Evolutionary conservation across 441 rosid genomes (phyloP).

Genomic region (Pelargonium citronellum): DNA sequence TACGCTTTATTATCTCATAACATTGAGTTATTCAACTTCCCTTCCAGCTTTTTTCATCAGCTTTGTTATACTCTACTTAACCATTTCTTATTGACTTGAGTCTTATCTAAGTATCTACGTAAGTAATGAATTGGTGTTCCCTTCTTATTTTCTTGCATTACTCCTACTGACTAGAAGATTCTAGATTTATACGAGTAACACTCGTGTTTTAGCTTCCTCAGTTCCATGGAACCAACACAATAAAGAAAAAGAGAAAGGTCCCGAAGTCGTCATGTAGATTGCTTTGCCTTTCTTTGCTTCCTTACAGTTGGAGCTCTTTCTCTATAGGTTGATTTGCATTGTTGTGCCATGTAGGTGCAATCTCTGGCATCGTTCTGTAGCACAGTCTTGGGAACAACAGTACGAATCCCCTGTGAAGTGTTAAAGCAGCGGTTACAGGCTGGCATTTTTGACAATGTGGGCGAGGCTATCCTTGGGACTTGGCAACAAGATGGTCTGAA

Average conservation of each 20-base stretch:
- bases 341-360: slow-evolving; percentile 58
- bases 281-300: too few species aligned
- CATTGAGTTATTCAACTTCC: too few species aligned
- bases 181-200: too few species aligned
- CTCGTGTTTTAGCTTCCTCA: too few species aligned
- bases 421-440: slow-evolving; percentile 96
- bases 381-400: slow-evolving; percentile 87
- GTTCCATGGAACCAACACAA: not conserved
- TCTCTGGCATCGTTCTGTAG: slow-evolving; percentile 89
- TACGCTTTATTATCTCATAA: too few species aligned
- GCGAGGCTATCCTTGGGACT: slow-evolving; percentile 83
- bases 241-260: not conserved
- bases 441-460: slow-evolving; percentile 77
- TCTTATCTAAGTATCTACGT: not conserved
- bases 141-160: not conserved
- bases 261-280: not conserved
- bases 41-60: not conserved
- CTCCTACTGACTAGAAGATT: too few species aligned
- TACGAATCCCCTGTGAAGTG: slow-evolving; percentile 94
- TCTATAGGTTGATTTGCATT: too few species aligned
- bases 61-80: not conserved
- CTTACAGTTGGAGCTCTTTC: too few species aligned
- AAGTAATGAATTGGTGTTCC: not conserved
- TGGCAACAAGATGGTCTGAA: slow-evolving; percentile 89
- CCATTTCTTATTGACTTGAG: not conserved